Evolutionary conservation across 2,329 filamentous ascomycete genomes (phyloP).

Genomic region (Penicillium thymicola): DNA sequence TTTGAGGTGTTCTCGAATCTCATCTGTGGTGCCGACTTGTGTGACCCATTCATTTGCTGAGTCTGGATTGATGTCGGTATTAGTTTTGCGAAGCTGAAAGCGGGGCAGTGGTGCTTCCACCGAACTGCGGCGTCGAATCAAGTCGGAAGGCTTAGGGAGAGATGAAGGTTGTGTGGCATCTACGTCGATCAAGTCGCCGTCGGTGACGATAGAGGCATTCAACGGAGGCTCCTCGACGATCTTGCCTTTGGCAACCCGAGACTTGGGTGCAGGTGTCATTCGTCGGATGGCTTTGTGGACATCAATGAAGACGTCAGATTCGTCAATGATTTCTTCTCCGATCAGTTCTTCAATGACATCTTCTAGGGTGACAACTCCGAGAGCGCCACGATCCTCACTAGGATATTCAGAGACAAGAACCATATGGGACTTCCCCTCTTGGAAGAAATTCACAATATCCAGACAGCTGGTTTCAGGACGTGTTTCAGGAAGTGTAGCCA

Average conservation of each 20-base stretch:
- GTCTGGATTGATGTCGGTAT: conserved; percentile 27
- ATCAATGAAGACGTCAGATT: conserved; percentile 10
- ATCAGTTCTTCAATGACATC: conserved; percentile 99
- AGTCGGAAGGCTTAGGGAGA: conserved; percentile 21
- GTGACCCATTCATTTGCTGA: conserved; percentile 35
- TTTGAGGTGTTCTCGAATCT: conserved; percentile 59
- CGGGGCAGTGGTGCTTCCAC: conserved; percentile 38
- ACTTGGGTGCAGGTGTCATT: conserved; percentile 77
- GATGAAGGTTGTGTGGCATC: conserved; percentile 40
- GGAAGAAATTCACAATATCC: conserved; percentile 99
- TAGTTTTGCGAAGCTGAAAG: conserved; percentile 40
- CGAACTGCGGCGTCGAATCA: conserved; percentile 32
- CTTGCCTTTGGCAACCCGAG: conserved; percentile 59
- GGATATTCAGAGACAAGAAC: conserved; percentile 88
- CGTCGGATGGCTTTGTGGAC: conserved; percentile 97
- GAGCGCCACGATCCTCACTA: conserved; percentile 83
- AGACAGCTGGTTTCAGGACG: conserved; percentile 92
- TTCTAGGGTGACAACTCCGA: conserved; percentile 92
- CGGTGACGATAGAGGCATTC: conserved; percentile 26
- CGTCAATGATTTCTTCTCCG: conserved; percentile 69
- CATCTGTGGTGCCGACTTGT: conserved; percentile 52
- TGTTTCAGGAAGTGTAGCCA: conserved; percentile 93
- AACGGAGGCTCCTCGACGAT: conserved; percentile 49
- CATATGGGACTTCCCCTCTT: conserved; percentile 99
- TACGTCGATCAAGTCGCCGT: conserved; percentile 45